Base-by-base conservation (phyloP, 1,284 basidiomycete genomes). In the Ustanciosporium gigantosporum region DNA sequence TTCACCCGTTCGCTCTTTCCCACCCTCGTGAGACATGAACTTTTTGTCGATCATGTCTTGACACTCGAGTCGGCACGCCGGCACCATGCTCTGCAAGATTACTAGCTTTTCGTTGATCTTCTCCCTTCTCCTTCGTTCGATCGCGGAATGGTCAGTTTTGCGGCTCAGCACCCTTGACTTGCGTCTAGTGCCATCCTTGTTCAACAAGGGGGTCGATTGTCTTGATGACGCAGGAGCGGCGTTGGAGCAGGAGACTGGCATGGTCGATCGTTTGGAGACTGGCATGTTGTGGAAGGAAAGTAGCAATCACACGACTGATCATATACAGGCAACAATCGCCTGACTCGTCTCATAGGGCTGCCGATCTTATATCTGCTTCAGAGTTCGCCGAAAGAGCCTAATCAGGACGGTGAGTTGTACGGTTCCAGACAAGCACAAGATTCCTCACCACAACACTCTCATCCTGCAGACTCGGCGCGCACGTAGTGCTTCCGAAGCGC, bases 61-160 rank as follows among this genome's bases (percentile, higher is more conserved):
- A n/a, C 66, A 71, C 42, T 77, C 70, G 19, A 65, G 55, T 34
- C 59, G 60, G 31, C 76, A 77, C 8, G 76, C 76, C 0, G 76
- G 76, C 9, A 77, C 68, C 14, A 58, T 40, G 29, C 48, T 47
- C 35, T 76, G 74, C 23, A 77, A 42, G 14, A 53, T 40, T 27
- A 76, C 58, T 7, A 77, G 68, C 38, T 72, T 69, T 41, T 77
- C 74, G 50, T 77, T 77, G 66, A 77, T 77, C 62, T 77, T 77
- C 35, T 75, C 73, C 16, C 76, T 40, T 9, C 76, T 48, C 16
- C 74, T 61, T 8, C 76, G 41, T 46, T 77, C 76, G 35, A 77
- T 77, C 48, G 76, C 53, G 16, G 68, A 72, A 44, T 77, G 76
- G 35, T 70, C 66, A 23, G 74, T 77, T 59, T 75, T 77, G 42